Conservation (phyloP, 139 green algal genomes). For the Chlorella ohadii region DNA sequence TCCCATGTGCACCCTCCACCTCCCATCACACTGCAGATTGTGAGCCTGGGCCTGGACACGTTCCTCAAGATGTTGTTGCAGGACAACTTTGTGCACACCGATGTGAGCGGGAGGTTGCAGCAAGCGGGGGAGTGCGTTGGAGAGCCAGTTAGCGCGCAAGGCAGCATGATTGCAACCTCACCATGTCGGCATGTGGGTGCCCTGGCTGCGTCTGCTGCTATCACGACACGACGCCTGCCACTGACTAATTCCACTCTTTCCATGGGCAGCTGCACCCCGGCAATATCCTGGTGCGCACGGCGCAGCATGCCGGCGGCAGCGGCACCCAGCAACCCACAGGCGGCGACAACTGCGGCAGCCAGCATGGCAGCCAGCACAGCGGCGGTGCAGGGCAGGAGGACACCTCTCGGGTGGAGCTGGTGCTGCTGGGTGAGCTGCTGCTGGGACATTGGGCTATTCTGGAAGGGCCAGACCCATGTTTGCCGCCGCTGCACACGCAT, state of each 20-base stretch:
- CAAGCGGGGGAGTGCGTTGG: too few relatives aligned
- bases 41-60: slow-evolving; percentile 79
- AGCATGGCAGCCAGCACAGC: neutral
- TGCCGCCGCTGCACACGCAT: too few relatives aligned
- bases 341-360: neutral
- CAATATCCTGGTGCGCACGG: slow-evolving; percentile 85
- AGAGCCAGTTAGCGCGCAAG: too few relatives aligned
- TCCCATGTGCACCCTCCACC: too few relatives aligned
- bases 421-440: slow-evolving; percentile 61
- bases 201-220: too few relatives aligned
- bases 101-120: slow-evolving; percentile 41
- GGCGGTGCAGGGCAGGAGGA: neutral
- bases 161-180: too few relatives aligned
- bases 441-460: too few relatives aligned
- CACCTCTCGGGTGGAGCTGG: slow-evolving; percentile 56
- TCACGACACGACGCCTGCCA: too few relatives aligned
- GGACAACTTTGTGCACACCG: slow-evolving; percentile 93
- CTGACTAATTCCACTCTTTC: too few relatives aligned
- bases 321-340: neutral
- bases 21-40: too few relatives aligned
- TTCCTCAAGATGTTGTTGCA: slow-evolving; percentile 93
- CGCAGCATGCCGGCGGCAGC: neutral
- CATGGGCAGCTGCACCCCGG: slow-evolving; percentile 73
- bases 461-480: too few relatives aligned
- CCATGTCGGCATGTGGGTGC: too few relatives aligned